Percentiles rank a stretch among this genome's conserved stretches.
phyloP scores from a whole-genome alignment of 1,139 yeast species.

The Meyerozyma guilliermondii region DNA sequence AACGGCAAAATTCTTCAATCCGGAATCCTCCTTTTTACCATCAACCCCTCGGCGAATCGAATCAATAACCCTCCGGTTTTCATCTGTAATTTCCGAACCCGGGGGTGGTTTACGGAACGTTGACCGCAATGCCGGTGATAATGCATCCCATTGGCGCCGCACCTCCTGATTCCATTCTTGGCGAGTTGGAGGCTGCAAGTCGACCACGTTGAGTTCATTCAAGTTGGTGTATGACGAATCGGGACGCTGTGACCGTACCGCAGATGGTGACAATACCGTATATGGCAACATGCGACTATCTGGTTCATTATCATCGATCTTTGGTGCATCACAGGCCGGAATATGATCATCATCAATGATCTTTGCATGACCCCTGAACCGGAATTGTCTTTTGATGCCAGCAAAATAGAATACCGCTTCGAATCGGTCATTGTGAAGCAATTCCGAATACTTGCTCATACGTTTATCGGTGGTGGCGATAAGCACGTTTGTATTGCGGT shows the following conservation, averaged over 20 bases:
- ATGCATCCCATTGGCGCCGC: conserved; percentile 53
- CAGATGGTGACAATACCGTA: neutral
- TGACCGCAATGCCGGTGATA: conserved; percentile 56
- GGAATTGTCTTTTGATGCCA: conserved; percentile 56
- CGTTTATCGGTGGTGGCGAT: conserved; percentile 72
- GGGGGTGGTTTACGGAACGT: conserved; percentile 73
- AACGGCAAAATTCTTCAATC: conserved; percentile 64
- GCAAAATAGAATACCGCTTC: conserved; percentile 78
- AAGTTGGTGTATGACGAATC: conserved; percentile 25
- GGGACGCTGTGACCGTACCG: conserved; percentile 3
- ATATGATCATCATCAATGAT: conserved; percentile 30
- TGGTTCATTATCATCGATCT: neutral
- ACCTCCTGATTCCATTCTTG: conserved; percentile 68
- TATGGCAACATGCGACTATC: neutral
- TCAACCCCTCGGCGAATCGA: conserved; percentile 79
- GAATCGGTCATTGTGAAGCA: conserved; percentile 45
- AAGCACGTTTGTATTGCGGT: conserved; percentile 60
- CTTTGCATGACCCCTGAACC: conserved; percentile 65
- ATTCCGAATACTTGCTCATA: conserved; percentile 57
- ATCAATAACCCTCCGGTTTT: conserved; percentile 54
- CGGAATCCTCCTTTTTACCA: conserved; percentile 66
- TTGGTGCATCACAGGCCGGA: conserved; percentile 15
- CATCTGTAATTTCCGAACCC: conserved; percentile 53
- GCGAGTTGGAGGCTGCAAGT: conserved; percentile 44
- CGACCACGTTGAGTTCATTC: conserved; percentile 18